phyloP scores from a whole-genome alignment of 2,329 filamentous ascomycete genomes.

The Diplodia intermedia region DNA sequence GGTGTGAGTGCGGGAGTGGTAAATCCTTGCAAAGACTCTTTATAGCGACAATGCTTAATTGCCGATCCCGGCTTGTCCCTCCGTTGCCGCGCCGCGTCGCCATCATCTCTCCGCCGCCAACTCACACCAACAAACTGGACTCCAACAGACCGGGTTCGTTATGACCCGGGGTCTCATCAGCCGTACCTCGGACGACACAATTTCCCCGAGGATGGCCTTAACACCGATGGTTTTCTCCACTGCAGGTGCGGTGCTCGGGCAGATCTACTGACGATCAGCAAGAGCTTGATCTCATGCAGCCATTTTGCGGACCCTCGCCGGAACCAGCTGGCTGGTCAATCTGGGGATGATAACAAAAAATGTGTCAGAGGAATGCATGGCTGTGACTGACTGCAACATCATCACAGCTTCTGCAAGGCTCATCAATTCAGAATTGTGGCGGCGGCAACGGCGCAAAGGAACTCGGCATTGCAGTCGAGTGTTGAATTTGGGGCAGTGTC shows the following conservation, averaged over 20 bases:
- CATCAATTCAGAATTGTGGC: background rate
- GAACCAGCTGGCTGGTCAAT: background rate
- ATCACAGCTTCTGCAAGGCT: background rate
- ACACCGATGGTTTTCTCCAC: background rate
- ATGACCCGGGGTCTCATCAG: background rate
- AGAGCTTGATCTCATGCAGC: constrained; percentile 9
- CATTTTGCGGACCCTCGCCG: background rate
- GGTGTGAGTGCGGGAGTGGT: constrained; percentile 11
- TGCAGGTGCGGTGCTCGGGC: constrained; percentile 2
- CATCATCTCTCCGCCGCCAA: too few species aligned
- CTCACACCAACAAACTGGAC: too few species aligned
- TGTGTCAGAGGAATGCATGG: constrained; percentile 8
- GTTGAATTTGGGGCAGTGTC: background rate
- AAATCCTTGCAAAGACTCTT: constrained; percentile 9
- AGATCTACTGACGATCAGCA: constrained; percentile 19
- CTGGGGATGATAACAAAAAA: constrained; percentile 1
- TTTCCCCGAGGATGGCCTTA: background rate
- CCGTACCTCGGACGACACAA: background rate
- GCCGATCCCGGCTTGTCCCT: constrained; percentile 5
- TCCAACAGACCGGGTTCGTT: background rate
- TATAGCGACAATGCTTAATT: background rate
- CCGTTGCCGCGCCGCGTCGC: constrained; percentile 1
- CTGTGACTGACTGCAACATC: background rate
- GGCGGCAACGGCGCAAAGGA: background rate
- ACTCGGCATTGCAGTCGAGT: too few species aligned